Conservation (phyloP, 805 yeast species). For the Blastobotrys americana region DNA sequence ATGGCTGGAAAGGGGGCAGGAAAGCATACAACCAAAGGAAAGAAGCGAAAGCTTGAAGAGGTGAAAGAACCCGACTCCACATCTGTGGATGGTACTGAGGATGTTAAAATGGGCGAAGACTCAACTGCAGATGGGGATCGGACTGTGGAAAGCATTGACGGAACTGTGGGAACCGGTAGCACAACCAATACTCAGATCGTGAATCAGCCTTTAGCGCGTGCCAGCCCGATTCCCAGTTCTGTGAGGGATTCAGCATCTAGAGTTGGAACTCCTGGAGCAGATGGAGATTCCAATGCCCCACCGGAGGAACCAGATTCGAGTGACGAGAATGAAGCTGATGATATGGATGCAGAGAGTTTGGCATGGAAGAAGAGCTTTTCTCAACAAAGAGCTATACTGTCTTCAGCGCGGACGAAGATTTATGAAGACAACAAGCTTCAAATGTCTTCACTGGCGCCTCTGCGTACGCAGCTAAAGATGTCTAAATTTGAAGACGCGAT, state of each 20-base stretch:
- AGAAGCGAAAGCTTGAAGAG: slow-evolving; percentile 24
- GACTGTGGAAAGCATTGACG: slow-evolving; percentile 1
- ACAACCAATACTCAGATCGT: slow-evolving; percentile 5
- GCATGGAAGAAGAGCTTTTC: slow-evolving; percentile 84
- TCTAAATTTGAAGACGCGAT: slow-evolving; percentile 35
- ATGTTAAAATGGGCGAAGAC: slow-evolving; percentile 1
- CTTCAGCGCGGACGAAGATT: slow-evolving; percentile 57
- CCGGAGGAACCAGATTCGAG: not conserved
- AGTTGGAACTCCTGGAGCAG: slow-evolving; percentile 3
- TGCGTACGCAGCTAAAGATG: slow-evolving; percentile 65
- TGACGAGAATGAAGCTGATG: slow-evolving; percentile 23
- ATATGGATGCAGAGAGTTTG: slow-evolving; percentile 61
- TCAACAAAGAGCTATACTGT: slow-evolving; percentile 66
- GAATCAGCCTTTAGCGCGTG: slow-evolving; percentile 4
- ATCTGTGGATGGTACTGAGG: too few relatives aligned
- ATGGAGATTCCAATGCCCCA: not conserved
- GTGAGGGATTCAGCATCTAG: slow-evolving; percentile 1
- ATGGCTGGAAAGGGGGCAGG: slow-evolving; percentile 35
- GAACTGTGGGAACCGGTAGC: not conserved
- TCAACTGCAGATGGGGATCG: slow-evolving; percentile 4
- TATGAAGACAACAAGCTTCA: slow-evolving; percentile 57
- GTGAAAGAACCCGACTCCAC: slow-evolving; percentile 12
- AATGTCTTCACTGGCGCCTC: slow-evolving; percentile 58
- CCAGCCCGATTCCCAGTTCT: slow-evolving; percentile 5
- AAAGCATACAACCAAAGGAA: slow-evolving; percentile 21